Percentiles rank a stretch among this genome's conserved stretches.
Conservation (phyloP, 176 grass and related monocot genomes). For the Hordeum marinum region DNA sequence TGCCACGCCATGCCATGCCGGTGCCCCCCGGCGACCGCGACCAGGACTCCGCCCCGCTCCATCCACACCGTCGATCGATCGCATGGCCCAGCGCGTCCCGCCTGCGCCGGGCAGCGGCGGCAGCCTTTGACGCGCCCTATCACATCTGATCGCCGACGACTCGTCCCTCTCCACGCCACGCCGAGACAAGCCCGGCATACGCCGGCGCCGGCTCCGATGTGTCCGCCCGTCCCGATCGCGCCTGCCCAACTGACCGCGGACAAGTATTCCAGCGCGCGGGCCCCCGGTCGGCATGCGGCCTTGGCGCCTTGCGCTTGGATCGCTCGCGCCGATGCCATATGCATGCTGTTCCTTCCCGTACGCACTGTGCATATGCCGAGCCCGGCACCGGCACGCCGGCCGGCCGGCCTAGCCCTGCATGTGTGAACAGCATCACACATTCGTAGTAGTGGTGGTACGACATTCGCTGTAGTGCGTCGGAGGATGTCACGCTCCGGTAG, state of each 20-base stretch:
- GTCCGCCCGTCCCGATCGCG: neutral
- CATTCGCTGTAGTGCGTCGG: neutral
- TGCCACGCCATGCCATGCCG: constrained; percentile 14
- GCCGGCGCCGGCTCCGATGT: constrained; percentile 35
- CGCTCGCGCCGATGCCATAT: neutral
- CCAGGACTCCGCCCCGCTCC: neutral
- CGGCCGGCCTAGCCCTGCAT: neutral
- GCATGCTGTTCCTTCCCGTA: neutral
- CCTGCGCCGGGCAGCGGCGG: neutral
- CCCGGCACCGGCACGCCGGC: neutral
- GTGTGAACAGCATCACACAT: neutral
- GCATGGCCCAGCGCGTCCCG: neutral
- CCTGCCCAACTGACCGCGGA: constrained; percentile 2
- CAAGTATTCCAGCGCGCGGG: constrained; percentile 18
- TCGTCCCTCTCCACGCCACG: constrained; percentile 16
- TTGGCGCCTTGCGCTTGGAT: neutral
- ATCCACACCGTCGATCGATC: neutral
- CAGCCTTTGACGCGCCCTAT: constrained; percentile 41
- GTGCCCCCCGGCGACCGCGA: constrained; percentile 34
- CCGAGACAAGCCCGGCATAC: constrained; percentile 15
- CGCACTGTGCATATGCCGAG: neutral
- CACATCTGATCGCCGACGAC: constrained; percentile 9
- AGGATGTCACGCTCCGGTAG: neutral
- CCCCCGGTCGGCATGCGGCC: neutral
- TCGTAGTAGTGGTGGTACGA: neutral